phyloP scores from a whole-genome alignment of 768 basidiomycete genomes.

The Hygrophorus russula region DNA sequence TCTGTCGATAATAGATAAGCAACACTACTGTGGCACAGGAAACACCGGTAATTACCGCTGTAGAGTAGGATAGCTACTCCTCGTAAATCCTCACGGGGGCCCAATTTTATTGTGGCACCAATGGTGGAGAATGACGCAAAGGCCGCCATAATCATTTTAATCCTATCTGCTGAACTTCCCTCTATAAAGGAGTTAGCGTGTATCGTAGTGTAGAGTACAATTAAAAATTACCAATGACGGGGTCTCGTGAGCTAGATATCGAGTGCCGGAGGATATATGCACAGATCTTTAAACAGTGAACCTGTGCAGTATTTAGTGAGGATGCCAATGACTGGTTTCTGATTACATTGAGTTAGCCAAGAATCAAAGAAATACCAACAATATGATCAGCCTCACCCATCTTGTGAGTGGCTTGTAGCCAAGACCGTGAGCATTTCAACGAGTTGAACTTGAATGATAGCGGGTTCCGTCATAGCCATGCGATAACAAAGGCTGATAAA shows the following conservation, averaged over 20 bases:
- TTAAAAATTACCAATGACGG: conserved; percentile 33
- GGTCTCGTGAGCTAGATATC: conserved; percentile 42
- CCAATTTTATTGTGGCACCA: conserved; percentile 33
- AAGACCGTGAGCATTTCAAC: conserved; percentile 57
- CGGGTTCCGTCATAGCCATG: conserved; percentile 79
- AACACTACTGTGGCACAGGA: conserved; percentile 4
- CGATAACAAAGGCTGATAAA: conserved; percentile 82
- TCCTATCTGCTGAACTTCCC: conserved; percentile 41
- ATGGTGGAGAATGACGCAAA: conserved; percentile 54
- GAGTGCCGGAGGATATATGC: conserved; percentile 69
- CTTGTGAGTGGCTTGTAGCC: conserved; percentile 24
- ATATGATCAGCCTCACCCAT: conserved; percentile 11
- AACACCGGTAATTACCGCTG: conserved; percentile 35
- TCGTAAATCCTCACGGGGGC: conserved; percentile 63
- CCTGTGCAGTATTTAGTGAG: conserved; percentile 32
- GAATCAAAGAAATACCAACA: conserved; percentile 1
- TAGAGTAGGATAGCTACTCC: conserved; percentile 75
- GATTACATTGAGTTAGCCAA: not conserved
- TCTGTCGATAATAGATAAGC: conserved; percentile 27
- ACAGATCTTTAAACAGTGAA: conserved; percentile 76
- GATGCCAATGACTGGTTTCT: conserved; percentile 13
- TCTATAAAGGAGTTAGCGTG: conserved; percentile 23
- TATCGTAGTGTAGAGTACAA: not conserved
- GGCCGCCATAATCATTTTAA: conserved; percentile 51
- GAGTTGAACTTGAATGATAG: conserved; percentile 58